A percentile compares a stretch with the other conserved stretches of the same genome.
phyloP scores from a whole-genome alignment of 495 filamentous ascomycete genomes.

The Penicillium paxilli region DNA sequence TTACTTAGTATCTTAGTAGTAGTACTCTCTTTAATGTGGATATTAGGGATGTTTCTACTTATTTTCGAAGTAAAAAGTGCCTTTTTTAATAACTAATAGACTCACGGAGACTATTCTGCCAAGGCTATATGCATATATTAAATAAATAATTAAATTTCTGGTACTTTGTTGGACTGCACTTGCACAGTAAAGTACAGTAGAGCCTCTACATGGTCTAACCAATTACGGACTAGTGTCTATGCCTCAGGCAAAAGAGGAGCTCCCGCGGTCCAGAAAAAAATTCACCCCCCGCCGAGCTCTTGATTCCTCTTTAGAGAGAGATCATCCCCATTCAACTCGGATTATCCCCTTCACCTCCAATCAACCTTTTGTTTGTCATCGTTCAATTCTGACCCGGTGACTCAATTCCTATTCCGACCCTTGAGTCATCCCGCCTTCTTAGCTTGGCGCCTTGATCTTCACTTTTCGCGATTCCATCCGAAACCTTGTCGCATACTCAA shows the following conservation, averaged over 20 bases:
- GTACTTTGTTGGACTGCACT: too few relatives aligned
- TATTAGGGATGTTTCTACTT: too few relatives aligned
- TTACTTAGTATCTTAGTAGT: too few relatives aligned
- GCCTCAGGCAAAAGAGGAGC: slow-evolving; percentile 34
- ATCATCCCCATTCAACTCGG: not conserved
- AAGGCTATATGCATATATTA: too few relatives aligned
- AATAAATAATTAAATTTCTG: too few relatives aligned
- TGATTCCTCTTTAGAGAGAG: not conserved
- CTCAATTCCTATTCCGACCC: not conserved
- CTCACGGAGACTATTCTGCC: too few relatives aligned
- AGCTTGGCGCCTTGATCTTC: not conserved
- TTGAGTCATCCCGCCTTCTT: slow-evolving; percentile 2
- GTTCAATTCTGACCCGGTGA: not conserved
- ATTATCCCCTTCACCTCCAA: not conserved
- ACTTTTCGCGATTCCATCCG: not conserved
- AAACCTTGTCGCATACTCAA: not conserved
- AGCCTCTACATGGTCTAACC: not conserved
- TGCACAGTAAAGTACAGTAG: too few relatives aligned
- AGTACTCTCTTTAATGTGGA: too few relatives aligned
- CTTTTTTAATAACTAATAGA: too few relatives aligned
- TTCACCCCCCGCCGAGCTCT: slow-evolving; percentile 31
- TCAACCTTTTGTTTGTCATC: not conserved
- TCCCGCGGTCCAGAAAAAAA: slow-evolving; percentile 32
- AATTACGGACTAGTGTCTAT: slow-evolving; percentile 3
- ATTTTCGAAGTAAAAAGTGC: too few relatives aligned